phyloP scores from a whole-genome alignment of 1,284 basidiomycete genomes.

The Schizophyllum amplum region DNA sequence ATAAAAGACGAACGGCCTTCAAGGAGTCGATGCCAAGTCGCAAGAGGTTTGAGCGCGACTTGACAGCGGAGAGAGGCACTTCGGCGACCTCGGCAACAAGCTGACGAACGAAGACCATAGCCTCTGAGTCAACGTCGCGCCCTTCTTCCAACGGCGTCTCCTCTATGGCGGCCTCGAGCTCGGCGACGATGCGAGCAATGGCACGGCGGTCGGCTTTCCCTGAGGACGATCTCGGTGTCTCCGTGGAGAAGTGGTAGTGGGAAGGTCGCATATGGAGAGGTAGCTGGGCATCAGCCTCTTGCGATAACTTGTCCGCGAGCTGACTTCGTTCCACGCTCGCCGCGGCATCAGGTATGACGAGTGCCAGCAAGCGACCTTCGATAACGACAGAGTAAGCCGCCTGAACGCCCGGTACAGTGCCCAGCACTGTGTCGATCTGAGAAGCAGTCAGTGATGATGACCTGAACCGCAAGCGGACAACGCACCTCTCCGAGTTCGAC shows the following conservation, averaged over 20 bases:
- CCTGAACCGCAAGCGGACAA: background rate
- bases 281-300: background rate
- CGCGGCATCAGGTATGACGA: constrained; percentile 3
- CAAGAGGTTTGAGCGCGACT: background rate
- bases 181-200: constrained; percentile 2
- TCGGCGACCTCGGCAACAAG: background rate
- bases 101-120: background rate
- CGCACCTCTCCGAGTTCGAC: constrained; percentile 9
- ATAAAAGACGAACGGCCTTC: background rate
- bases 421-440: constrained; percentile 6
- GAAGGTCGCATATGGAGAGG: constrained; percentile 7
- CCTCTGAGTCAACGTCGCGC: background rate
- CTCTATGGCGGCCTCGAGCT: background rate
- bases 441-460: background rate
- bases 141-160: background rate
- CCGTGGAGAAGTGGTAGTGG: constrained; percentile 2
- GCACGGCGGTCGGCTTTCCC: constrained; percentile 7
- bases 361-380: constrained; percentile 1
- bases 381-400: constrained; percentile 8
- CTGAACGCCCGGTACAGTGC: constrained; percentile 2
- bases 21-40: background rate
- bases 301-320: background rate
- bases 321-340: background rate
- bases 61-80: background rate
- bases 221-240: constrained; percentile 3